phyloP scores from a whole-genome alignment of 1,139 yeast species.

The Candida pseudoviswanathii region DNA sequence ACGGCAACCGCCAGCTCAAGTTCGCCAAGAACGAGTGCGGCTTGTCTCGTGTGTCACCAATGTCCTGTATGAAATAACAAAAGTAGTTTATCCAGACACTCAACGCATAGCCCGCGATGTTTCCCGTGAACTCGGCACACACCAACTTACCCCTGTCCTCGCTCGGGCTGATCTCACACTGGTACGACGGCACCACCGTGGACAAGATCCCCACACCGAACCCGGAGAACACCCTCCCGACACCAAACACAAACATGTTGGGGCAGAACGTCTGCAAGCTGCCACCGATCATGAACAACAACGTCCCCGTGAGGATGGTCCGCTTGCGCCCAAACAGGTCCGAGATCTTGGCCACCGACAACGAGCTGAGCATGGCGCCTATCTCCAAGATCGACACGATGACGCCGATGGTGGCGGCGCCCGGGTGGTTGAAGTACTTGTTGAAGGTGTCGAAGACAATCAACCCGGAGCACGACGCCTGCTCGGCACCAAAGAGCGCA shows the following conservation, averaged over 20 bases:
- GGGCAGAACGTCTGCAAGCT: constrained; percentile 49
- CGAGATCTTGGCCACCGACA: constrained; percentile 49
- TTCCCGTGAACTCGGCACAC: constrained; percentile 58
- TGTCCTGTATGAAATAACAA: constrained; percentile 48
- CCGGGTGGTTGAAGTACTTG: constrained; percentile 46
- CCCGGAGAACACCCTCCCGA: constrained; percentile 55
- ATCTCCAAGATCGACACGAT: constrained; percentile 54
- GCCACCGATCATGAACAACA: constrained; percentile 54
- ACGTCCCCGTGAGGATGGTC: constrained; percentile 51
- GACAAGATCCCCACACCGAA: constrained; percentile 55
- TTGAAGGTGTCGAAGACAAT: constrained; percentile 49
- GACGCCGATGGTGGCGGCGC: constrained; percentile 49
- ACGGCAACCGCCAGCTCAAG: constrained; percentile 55
- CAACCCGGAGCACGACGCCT: constrained; percentile 88
- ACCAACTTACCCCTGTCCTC: constrained; percentile 58
- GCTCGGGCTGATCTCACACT: constrained; percentile 57
- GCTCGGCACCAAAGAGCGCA: constrained; percentile 86
- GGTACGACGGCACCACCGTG: constrained; percentile 57
- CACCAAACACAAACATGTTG: constrained; percentile 44
- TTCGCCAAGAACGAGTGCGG: constrained; percentile 45
- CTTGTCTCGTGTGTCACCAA: constrained; percentile 40
- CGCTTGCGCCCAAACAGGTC: constrained; percentile 51
- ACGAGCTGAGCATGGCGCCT: constrained; percentile 52
- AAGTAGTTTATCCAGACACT: constrained; percentile 60
- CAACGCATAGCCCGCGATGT: constrained; percentile 52